Base-by-base conservation (phyloP, 1,139 yeast genomes). In the Candida albicans region DNA sequence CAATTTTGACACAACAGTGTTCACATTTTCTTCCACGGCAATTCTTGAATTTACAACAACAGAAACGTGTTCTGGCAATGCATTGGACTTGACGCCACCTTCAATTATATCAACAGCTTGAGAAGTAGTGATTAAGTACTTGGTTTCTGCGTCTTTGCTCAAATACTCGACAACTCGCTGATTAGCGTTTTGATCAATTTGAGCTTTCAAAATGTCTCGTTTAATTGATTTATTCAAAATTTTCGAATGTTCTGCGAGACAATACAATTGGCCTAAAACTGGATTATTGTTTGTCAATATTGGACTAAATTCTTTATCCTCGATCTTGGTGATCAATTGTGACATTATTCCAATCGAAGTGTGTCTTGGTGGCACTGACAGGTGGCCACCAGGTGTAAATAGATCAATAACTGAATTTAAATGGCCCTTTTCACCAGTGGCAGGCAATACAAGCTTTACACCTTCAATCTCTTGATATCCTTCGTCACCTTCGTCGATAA, bases 1-100 rank as follows among this genome's bases (percentile, higher is more conserved):
- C 22, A 79, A 59, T 43, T 72, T 70, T 8, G 67, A 60, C 26
- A 67, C 53, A 3, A 79, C 70, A 8, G 65, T 65, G 2, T 62
- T 63, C 1, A 76, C 70, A 8, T 72, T 53, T 31, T 76, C 74
- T 18, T 45, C 48, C 14, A 79, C 63, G 4, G 81, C 76, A 43
- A 83, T 72, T 50, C 90, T 70, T 51, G 81, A 81, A 60, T 84
- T 83, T 35, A 84, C 71, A 40, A 73, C 59, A 15, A 82, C 67
- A 5, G 71, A 66, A 5, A 79, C 85, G 49, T 69, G 72, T 56
- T 87, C 95, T 1, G 95, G 95, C 45, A 87, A 68, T 2, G 93
- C 91, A 56, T 85, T 85, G 29, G 81, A 67, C 60, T 85, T 85
- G 35, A 76, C 75, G 14, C 93, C 93, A 8, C 91, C 91, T n/a